phyloP scores from a whole-genome alignment of 495 filamentous ascomycete species.

The Penicillium parvum region DNA sequence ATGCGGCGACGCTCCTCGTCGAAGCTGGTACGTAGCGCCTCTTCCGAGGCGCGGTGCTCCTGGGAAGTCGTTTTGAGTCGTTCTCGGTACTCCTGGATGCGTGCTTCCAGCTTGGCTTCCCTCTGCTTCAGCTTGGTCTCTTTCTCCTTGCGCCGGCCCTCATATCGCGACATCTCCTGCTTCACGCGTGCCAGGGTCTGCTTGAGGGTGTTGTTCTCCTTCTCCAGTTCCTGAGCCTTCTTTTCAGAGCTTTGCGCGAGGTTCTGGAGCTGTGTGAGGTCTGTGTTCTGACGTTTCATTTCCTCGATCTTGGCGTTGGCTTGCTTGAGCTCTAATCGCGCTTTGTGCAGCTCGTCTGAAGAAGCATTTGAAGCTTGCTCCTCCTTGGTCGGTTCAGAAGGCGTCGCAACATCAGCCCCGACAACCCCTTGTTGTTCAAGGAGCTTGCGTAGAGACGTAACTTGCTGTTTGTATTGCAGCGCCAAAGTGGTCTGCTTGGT shows the following conservation, averaged over 20 bases:
- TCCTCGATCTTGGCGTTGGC: constrained; percentile 58
- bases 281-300: constrained; percentile 49
- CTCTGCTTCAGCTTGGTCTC: constrained; percentile 48
- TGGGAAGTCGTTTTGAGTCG: constrained; percentile 33
- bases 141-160: constrained; percentile 48
- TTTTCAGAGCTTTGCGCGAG: constrained; percentile 62
- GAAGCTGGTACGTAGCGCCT: constrained; percentile 30
- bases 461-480: constrained; percentile 62
- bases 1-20: constrained; percentile 34
- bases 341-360: constrained; percentile 38
- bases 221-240: constrained; percentile 57
- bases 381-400: constrained; percentile 42
- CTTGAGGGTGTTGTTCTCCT: constrained; percentile 51
- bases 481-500: constrained; percentile 64
- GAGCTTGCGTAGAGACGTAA: constrained; percentile 53
- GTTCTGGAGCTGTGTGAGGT: constrained; percentile 46
- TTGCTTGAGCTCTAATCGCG: constrained; percentile 48
- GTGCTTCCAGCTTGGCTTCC: constrained; percentile 43
- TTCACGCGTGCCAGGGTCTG: constrained; percentile 50
- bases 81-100: constrained; percentile 44
- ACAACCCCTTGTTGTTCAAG: constrained; percentile 48
- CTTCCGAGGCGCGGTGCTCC: constrained; percentile 37
- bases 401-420: constrained; percentile 36
- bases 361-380: constrained; percentile 40
- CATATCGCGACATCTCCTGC: constrained; percentile 50